Base-by-base conservation (phyloP, 2,329 filamentous ascomycete species). In the Botrytis deweyae region DNA sequence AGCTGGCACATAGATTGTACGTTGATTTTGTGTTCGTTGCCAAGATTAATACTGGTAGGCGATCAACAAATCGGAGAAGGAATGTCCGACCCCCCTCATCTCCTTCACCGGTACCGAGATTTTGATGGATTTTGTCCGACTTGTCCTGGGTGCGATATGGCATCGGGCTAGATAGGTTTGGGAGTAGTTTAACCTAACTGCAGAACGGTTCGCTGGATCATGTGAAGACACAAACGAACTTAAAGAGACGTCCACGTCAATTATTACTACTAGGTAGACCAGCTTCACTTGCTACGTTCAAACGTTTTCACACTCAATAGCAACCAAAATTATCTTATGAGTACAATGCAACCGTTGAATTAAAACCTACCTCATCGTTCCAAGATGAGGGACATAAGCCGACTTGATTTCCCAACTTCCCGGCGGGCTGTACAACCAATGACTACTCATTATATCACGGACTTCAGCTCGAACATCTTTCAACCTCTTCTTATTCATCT, bases 311-410 rank as follows among this genome's bases (percentile, higher is more conserved):
- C 2, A n/a, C 14, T n/a, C 49, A 25, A 52, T n/a, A 3, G 3
- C 49, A 14, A n/a, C 25, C 49, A 52, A 14, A n/a, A 6, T 14
- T 52, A 0, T n/a, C 49, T 55, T n/a, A 16, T 14, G 49, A 55
- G 2, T 55, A n/a, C 25, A 55, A n/a, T 55, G 25, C 25, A 52
- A 52, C 25, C 12, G 4, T n/a, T 7, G 25, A n/a, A n/a, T n/a
- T n/a, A n/a, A 1, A n/a, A n/a, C 49, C 5, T 0, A 14, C 1
- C 49, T 16, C 12, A 14, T n/a, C 2, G 0, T 16, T n/a, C 5
- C 2, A 0, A 1, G 49, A 1, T 7, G 25, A 16, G 25, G 12
- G 12, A 55, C 25, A n/a, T n/a, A n/a, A 55, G 46, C 46, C 46
- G 46, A 25, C 20, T 49, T 49, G 46, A 0, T 49, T 49, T 49